Evolutionary conservation across 768 basidiomycete genomes (phyloP), one percentile per base, ranked within the genome.

Genomic region (Pisolithus albus): DNA sequence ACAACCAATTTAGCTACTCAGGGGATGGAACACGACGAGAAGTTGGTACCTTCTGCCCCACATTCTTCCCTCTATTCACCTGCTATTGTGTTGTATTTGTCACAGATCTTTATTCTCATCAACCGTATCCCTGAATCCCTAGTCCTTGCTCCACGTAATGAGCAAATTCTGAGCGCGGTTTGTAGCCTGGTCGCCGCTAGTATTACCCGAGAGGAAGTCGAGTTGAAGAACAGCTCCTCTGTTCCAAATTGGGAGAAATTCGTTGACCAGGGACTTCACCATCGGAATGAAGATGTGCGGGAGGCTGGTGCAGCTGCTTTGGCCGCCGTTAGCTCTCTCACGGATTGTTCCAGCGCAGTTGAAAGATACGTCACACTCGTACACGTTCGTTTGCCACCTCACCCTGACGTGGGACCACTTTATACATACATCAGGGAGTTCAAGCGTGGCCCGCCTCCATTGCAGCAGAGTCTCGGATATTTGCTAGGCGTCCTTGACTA

Each of bases 401-500:
- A 57, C 47, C 59, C 59, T 54, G 60, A 56, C 55, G 47, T n/a
- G 36, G 50, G 24, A 59, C 15, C 42, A 44, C 50, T 55, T 49
- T 55, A n/a, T 65, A 89, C 83, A 63, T 75, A 87, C 65, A 83
- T 86, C 56, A 70, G 64, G 57, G 86, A 90, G 53, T 76, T 85
- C 55, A 75, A 67, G 46, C 66, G 69, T 39, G 78, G 78, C 42
- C 64, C 73, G 13, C 72, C 81, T 16, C 61, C 68, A 8, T 68
- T 82, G 56, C 88, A 91, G 62, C 88, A 91, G 67, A 84, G 84
- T 60, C 72, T 91, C 34, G 85, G 84, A 19, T 75, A 79, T 49
- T 67, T 86, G 34, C 70, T 95, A 24, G 87, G 91, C 13, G 70
- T 74, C 26, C 64, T 92, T 39, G 77, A 85, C 64, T 94, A 88